Conservation (phyloP, 495 filamentous ascomycete genomes). For the Penicillium odoratum region DNA sequence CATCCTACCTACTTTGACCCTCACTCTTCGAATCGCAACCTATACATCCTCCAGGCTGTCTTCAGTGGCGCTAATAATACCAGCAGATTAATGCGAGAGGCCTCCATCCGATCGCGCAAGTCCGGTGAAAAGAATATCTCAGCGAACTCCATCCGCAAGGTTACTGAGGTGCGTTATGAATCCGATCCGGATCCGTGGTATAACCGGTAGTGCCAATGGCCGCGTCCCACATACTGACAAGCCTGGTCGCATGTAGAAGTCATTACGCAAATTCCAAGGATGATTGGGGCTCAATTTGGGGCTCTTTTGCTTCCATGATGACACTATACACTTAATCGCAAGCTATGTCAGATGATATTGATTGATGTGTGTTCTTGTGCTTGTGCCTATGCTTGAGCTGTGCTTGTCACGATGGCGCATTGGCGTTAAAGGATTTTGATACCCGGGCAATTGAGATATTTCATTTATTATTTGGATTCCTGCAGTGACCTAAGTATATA, state of each 20-base stretch:
- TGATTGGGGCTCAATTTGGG: constrained; percentile 34
- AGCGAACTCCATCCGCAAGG: constrained; percentile 72
- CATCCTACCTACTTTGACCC: background rate
- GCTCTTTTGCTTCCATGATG: background rate
- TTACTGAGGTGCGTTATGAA: constrained; percentile 61
- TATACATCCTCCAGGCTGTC: background rate
- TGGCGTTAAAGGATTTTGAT: constrained; percentile 7
- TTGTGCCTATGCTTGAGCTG: background rate
- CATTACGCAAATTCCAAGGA: constrained; percentile 76
- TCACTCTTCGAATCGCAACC: background rate
- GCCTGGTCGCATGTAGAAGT: constrained; percentile 46
- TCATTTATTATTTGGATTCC: background rate
- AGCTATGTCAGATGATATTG: background rate
- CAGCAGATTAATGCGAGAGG: constrained; percentile 80
- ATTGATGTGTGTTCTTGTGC: background rate
- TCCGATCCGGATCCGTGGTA: background rate
- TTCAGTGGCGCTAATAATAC: background rate
- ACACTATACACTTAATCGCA: background rate
- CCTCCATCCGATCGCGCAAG: constrained; percentile 72
- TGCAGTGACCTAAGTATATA: too few species aligned
- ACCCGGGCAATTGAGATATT: background rate
- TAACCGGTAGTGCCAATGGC: background rate
- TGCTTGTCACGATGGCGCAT: background rate
- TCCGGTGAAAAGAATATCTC: constrained; percentile 70
- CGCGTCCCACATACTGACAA: background rate